Evolutionary conservation across 441 rosid genomes (phyloP), one percentile per base, ranked within the genome.

Genomic region (Gossypium gossypioides): DNA sequence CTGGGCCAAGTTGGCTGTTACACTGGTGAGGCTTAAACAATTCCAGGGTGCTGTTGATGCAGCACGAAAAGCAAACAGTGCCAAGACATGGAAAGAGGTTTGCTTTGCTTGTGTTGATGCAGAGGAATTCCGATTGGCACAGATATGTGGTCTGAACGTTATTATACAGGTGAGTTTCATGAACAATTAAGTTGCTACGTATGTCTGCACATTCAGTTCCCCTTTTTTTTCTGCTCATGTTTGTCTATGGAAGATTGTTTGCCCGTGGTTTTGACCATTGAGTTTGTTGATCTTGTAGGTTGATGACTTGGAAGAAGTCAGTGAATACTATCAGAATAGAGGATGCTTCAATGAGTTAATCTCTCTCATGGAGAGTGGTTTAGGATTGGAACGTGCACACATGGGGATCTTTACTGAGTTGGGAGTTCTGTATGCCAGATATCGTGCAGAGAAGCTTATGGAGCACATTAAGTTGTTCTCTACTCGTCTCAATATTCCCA

Each of bases 31-130:
- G 88, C 87, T 96, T 72, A 82, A 87, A 65, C 99, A 96, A 78
- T 96, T 90, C 84, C 99, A 96, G 84, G 89, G 97, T 74, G 99
- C 99, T 74, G 98, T 93, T 74, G 99, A 96, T 81, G 99, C 99
- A 46, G 98, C 99, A 74, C 83, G 99, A 69, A 96, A 96, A 82
- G 99, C 99, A 29, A 96, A 96, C 84, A 96, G 99, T 79, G 93
- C 96, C 18, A 96, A 96, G 86, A 96, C 99, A 60, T 96, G 99
- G 99, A 96, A 93, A 81, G 97, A 90, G 83, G 97, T 96, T 71
- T 96, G 99, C 86, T 96, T 96, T 90, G 97, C 99, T 62, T 96
- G 99, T 85, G 97, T 96, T 74, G 99, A 96, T 81, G 99, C 97
- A 29, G 99, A 96, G 86, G 99, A 96, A 80, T 96, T 96, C 88